Percentiles rank a stretch among this genome's conserved stretches.
These are phyloP conservation scores for Fraxinus albicans DNA, from an alignment of 305 asterid species.

Conservation along the genomic window DNA sequence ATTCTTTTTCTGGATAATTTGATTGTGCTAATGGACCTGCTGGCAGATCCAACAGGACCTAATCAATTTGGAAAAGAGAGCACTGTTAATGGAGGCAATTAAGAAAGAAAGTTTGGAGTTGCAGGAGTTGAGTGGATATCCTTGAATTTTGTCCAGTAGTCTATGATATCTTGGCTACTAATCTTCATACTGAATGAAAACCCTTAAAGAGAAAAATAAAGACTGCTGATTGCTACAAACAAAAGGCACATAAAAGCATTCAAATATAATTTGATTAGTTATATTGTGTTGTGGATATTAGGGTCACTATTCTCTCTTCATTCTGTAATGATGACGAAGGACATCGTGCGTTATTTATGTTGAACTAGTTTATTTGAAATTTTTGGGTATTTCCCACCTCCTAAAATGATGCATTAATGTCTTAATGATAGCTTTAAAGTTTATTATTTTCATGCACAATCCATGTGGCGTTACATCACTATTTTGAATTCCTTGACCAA, in stretches of 20 bases:
- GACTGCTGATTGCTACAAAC: neutral
- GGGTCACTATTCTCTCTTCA: neutral
- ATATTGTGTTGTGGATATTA: neutral
- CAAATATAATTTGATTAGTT: neutral
- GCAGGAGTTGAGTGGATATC: constrained; percentile 80
- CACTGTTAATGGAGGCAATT: constrained; percentile 49
- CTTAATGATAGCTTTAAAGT: neutral
- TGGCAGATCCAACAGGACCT: constrained; percentile 63
- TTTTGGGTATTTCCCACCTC: neutral
- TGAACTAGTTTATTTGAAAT: neutral
- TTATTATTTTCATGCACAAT: neutral
- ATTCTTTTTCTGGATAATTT: neutral
- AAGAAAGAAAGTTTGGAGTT: constrained; percentile 55
- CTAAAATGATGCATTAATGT: constrained; percentile 4
- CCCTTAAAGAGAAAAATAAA: neutral
- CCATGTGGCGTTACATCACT: constrained; percentile 9
- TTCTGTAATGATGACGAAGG: neutral
- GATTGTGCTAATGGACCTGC: constrained; percentile 23
- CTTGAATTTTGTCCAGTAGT: constrained; percentile 33
- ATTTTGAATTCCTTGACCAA: constrained; percentile 1
- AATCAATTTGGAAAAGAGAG: constrained; percentile 47
- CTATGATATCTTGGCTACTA: constrained; percentile 9
- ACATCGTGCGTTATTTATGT: neutral
- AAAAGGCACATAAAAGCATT: neutral
- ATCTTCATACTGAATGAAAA: constrained; percentile 4